Evolutionary conservation across 169 alveolate genomes (phyloP).

Genomic region (Eimeria praecox): DNA sequence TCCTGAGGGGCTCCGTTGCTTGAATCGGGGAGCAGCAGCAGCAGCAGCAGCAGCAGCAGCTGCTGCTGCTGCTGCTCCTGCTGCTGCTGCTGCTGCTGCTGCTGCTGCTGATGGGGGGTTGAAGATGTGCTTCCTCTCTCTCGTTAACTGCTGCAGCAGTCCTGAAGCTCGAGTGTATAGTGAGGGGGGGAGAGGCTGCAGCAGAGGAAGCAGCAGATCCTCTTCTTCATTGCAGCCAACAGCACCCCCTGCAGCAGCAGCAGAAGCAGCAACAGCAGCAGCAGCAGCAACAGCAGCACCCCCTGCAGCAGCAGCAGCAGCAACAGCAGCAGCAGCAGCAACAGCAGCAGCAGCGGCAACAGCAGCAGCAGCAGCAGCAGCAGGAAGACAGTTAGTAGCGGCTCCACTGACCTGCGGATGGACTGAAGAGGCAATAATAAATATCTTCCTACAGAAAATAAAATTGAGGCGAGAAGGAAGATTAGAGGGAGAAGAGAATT

Average conservation of each 20-base stretch:
- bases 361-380: not conserved
- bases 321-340: not conserved
- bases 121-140: too few species aligned
- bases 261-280: not conserved
- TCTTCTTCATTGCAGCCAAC: not conserved
- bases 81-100: not conserved
- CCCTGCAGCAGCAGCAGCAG: not conserved
- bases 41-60: too few species aligned
- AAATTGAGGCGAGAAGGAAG: too few species aligned
- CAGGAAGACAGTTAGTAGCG: not conserved
- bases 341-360: not conserved
- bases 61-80: too few species aligned
- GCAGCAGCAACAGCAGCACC: not conserved
- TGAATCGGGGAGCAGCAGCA: not conserved
- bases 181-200: too few species aligned
- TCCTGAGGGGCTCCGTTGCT: constrained; percentile 33
- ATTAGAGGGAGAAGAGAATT: too few species aligned
- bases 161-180: too few species aligned
- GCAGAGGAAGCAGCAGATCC: not conserved
- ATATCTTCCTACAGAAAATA: too few species aligned
- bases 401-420: too few species aligned
- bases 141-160: too few species aligned
- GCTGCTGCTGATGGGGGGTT: too few species aligned
- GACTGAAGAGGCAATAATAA: too few species aligned
- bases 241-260: not conserved